Evolutionary conservation across 1,284 basidiomycete genomes (phyloP).

Genomic region (Trichosporon asahii): DNA sequence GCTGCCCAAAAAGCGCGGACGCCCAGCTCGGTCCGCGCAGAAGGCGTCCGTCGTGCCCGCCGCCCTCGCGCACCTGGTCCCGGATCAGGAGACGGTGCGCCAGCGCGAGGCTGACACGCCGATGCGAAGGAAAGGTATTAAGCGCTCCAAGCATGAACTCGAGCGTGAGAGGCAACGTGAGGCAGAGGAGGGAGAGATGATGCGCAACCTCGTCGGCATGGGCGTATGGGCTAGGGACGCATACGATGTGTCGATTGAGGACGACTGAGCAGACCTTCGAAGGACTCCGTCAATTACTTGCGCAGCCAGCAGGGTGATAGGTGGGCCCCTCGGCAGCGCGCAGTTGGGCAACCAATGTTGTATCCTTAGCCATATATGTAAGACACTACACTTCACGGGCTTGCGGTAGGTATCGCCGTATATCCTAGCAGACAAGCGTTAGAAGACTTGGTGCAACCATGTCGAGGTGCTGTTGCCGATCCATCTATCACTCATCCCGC

Average conservation of each 20-base stretch:
- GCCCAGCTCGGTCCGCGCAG: conserved; percentile 21
- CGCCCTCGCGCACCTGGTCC: conserved; percentile 24
- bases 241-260: not conserved
- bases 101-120: conserved; percentile 22
- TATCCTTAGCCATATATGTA: too few relatives aligned
- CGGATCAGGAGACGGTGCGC: conserved; percentile 17
- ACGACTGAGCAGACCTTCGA: not conserved
- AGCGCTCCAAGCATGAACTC: conserved; percentile 28
- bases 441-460: too few relatives aligned
- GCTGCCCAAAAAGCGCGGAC: conserved; percentile 27
- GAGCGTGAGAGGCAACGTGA: conserved; percentile 27
- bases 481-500: too few relatives aligned
- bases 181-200: conserved; percentile 29
- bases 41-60: conserved; percentile 23
- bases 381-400: too few relatives aligned
- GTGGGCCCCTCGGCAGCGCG: too few relatives aligned
- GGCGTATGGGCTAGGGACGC: conserved; percentile 19
- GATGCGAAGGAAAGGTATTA: conserved; percentile 29
- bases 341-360: too few relatives aligned
- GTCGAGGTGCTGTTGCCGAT: too few relatives aligned
- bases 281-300: too few relatives aligned
- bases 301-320: not conserved
- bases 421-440: too few relatives aligned
- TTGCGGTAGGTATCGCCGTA: too few relatives aligned
- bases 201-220: conserved; percentile 26